phyloP scores from a whole-genome alignment of 2,329 filamentous ascomycete genomes.

The Lasiodiplodia sp. region DNA sequence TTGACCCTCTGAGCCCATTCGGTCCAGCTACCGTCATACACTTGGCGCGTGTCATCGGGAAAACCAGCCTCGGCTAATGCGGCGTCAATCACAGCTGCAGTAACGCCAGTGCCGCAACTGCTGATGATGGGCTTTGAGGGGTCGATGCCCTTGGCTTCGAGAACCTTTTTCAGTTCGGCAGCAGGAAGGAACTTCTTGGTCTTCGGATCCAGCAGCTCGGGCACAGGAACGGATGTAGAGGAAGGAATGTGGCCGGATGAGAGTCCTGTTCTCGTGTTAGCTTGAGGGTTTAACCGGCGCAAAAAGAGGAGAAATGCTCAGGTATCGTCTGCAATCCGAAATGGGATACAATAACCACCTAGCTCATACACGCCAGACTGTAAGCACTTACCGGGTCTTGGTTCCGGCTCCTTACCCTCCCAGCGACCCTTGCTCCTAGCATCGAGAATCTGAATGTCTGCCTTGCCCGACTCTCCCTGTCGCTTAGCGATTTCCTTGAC shows the following conservation, averaged over 20 bases:
- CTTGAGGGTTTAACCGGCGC: not conserved
- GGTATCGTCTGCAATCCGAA: not conserved
- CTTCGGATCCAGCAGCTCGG: slow-evolving; percentile 78
- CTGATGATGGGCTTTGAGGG: slow-evolving; percentile 81
- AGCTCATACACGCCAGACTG: not conserved
- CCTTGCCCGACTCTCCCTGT: slow-evolving; percentile 79
- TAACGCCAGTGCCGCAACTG: slow-evolving; percentile 93
- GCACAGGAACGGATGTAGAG: slow-evolving; percentile 82
- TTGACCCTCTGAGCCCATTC: slow-evolving; percentile 75
- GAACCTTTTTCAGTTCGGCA: slow-evolving; percentile 75
- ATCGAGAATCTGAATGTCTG: slow-evolving; percentile 88
- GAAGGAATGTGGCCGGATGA: slow-evolving; percentile 92
- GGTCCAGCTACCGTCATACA: slow-evolving; percentile 99
- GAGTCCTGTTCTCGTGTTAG: slow-evolving; percentile 53
- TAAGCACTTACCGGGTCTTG: slow-evolving; percentile 74
- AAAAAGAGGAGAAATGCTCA: not conserved
- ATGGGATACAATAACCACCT: not conserved
- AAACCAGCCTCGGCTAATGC: slow-evolving; percentile 81
- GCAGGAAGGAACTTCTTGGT: slow-evolving; percentile 81
- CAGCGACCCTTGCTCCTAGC: slow-evolving; percentile 82
- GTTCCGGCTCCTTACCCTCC: slow-evolving; percentile 83
- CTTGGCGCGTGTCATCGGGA: slow-evolving; percentile 71
- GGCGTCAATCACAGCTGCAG: slow-evolving; percentile 87
- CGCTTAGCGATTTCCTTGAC: slow-evolving; percentile 79
- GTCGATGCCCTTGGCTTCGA: slow-evolving; percentile 81